Conservation (phyloP, 495 filamentous ascomycete genomes). For the Massariosphaeria phaeospora region DNA sequence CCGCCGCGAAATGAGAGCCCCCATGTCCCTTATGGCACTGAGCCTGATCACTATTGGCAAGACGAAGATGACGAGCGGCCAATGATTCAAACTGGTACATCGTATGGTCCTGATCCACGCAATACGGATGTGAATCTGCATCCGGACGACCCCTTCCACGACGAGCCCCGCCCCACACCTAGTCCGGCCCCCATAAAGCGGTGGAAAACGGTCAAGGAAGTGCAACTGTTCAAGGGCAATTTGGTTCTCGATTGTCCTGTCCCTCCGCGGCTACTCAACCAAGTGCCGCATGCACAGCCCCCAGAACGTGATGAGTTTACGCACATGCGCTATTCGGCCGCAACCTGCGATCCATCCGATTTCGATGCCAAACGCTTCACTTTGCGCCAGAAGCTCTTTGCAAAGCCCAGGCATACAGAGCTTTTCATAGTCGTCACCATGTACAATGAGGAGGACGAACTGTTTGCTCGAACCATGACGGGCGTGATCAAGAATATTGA, state of each 20-base stretch:
- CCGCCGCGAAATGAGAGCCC: slow-evolving; percentile 55
- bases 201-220: slow-evolving; percentile 99
- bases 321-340: slow-evolving; percentile 96
- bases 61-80: slow-evolving; percentile 57
- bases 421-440: slow-evolving; percentile 98
- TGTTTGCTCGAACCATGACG: slow-evolving; percentile 93
- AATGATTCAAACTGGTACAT: slow-evolving; percentile 54
- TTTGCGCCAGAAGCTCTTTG: slow-evolving; percentile 87
- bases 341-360: slow-evolving; percentile 87
- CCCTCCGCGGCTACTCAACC: slow-evolving; percentile 77
- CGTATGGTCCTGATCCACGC: slow-evolving; percentile 55
- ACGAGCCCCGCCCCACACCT: slow-evolving; percentile 43
- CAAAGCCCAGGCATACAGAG: slow-evolving; percentile 89
- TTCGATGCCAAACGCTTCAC: slow-evolving; percentile 90
- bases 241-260: slow-evolving; percentile 96
- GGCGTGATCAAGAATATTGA: slow-evolving; percentile 98
- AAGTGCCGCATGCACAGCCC: slow-evolving; percentile 73
- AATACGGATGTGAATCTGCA: slow-evolving; percentile 45
- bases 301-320: slow-evolving; percentile 94
- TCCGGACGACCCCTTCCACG: slow-evolving; percentile 36
- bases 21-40: slow-evolving; percentile 53
- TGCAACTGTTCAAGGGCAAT: slow-evolving; percentile 93
- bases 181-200: slow-evolving; percentile 68
- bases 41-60: slow-evolving; percentile 47
- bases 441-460: slow-evolving; percentile 98